A percentile compares a stretch with the other conserved stretches of the same genome.
These are phyloP conservation scores for Blastomyces emzantsi DNA, from an alignment of 2,329 filamentous ascomycete species.

Conservation along the genomic window DNA sequence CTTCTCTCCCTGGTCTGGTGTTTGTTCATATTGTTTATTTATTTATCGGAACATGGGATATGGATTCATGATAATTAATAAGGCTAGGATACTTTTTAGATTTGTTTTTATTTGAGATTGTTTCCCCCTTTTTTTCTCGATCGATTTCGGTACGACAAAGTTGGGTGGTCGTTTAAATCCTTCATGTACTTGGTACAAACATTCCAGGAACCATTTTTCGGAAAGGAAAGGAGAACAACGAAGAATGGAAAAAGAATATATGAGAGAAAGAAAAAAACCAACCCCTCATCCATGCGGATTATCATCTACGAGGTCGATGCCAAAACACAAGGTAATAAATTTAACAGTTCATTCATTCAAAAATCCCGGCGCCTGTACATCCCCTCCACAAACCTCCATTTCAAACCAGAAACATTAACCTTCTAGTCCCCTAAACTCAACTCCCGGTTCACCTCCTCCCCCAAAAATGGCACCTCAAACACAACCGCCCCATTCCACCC, in stretches of 20 bases:
- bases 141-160: neutral
- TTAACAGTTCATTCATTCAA: neutral
- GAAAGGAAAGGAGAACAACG: neutral
- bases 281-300: neutral
- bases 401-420: neutral
- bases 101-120: neutral
- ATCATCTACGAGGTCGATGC: neutral
- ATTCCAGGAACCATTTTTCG: neutral
- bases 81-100: neutral
- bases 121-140: neutral
- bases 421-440: neutral
- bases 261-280: neutral
- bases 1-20: neutral
- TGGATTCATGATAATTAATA: neutral
- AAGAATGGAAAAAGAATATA: neutral
- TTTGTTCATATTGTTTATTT: neutral
- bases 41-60: neutral
- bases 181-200: neutral
- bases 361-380: neutral
- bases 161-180: neutral
- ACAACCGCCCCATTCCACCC: conserved; percentile 79
- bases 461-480: conserved; percentile 61
- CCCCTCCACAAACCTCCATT: neutral
- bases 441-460: neutral
- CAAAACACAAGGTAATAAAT: neutral